Conservation (phyloP, 2,329 filamentous ascomycete species). For the Mycosphaerella sp. region DNA sequence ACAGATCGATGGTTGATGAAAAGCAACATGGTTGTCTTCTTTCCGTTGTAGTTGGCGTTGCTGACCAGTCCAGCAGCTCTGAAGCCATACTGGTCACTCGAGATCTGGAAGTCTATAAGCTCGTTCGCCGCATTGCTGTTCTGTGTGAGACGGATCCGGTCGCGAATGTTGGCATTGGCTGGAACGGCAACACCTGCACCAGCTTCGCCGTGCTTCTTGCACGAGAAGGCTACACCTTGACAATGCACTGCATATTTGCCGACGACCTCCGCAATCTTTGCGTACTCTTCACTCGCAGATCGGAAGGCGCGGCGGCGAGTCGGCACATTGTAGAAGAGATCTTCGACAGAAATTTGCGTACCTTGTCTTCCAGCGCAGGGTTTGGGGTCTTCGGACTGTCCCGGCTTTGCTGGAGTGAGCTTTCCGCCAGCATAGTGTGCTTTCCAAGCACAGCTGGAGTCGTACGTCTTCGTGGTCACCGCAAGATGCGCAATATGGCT, state of each 20-base stretch:
- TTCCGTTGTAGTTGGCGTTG: conserved; percentile 91
- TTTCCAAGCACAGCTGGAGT: conserved; percentile 83
- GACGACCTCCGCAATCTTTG: conserved; percentile 93
- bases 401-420: conserved; percentile 75
- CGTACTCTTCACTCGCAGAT: conserved; percentile 88
- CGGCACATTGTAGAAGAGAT: conserved; percentile 94
- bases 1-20: conserved; percentile 97
- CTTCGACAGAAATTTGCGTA: conserved; percentile 91
- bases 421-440: conserved; percentile 81
- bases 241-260: conserved; percentile 93
- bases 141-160: conserved; percentile 87
- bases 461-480: conserved; percentile 87
- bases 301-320: conserved; percentile 83
- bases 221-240: conserved; percentile 83
- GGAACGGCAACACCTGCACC: conserved; percentile 70
- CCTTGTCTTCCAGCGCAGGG: conserved; percentile 79
- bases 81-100: conserved; percentile 76
- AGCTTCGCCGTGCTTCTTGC: conserved; percentile 91
- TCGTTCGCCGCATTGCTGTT: conserved; percentile 81
- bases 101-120: conserved; percentile 65
- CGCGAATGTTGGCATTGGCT: conserved; percentile 62
- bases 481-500: conserved; percentile 96
- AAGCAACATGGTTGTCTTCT: conserved; percentile 76
- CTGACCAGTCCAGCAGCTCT: conserved; percentile 73
- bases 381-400: conserved; percentile 78